Conservation (phyloP, 2,329 filamentous ascomycete genomes). For the Stagonosporopsis vannaccii region DNA sequence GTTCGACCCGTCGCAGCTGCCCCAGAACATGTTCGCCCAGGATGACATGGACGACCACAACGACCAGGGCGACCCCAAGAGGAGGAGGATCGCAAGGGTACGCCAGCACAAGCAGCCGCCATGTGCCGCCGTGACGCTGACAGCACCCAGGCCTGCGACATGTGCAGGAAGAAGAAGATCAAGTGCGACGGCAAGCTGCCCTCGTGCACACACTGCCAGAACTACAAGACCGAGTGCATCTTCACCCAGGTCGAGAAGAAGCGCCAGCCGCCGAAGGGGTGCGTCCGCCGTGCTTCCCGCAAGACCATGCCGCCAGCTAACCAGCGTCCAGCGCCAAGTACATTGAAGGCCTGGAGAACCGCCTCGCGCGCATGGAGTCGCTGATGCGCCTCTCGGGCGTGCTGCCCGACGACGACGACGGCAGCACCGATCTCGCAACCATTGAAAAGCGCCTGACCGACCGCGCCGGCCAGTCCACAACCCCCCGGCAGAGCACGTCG, state of each 20-base stretch:
- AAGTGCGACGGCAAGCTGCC: slow-evolving; percentile 98
- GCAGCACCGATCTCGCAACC: slow-evolving; percentile 84
- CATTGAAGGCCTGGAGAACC: slow-evolving; percentile 94
- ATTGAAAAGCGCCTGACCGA: slow-evolving; percentile 77
- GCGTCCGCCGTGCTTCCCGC: neutral
- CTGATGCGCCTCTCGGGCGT: slow-evolving; percentile 85
- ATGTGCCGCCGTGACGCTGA: slow-evolving; percentile 27
- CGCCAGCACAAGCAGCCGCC: slow-evolving; percentile 26
- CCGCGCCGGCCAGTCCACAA: slow-evolving; percentile 43
- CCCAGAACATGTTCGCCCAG: slow-evolving; percentile 55
- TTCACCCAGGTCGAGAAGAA: slow-evolving; percentile 99
- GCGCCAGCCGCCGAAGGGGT: slow-evolving; percentile 96
- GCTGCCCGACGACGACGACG: slow-evolving; percentile 83
- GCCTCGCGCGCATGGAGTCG: slow-evolving; percentile 94
- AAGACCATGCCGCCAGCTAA: slow-evolving; percentile 6
- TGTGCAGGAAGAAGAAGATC: slow-evolving; percentile 96
- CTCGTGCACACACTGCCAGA: slow-evolving; percentile 92
- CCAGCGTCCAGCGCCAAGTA: slow-evolving; percentile 80
- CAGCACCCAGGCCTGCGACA: slow-evolving; percentile 78
- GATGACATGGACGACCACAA: slow-evolving; percentile 61
- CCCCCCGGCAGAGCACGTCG: slow-evolving; percentile 28
- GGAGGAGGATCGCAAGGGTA: slow-evolving; percentile 86
- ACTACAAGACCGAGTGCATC: slow-evolving; percentile 97
- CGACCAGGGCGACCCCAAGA: slow-evolving; percentile 77
- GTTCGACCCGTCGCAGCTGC: slow-evolving; percentile 48